A percentile compares a stretch with the other conserved stretches of the same genome.
Conservation (phyloP, 306 rosid species). For the Dalbergia cochinchinensis region DNA sequence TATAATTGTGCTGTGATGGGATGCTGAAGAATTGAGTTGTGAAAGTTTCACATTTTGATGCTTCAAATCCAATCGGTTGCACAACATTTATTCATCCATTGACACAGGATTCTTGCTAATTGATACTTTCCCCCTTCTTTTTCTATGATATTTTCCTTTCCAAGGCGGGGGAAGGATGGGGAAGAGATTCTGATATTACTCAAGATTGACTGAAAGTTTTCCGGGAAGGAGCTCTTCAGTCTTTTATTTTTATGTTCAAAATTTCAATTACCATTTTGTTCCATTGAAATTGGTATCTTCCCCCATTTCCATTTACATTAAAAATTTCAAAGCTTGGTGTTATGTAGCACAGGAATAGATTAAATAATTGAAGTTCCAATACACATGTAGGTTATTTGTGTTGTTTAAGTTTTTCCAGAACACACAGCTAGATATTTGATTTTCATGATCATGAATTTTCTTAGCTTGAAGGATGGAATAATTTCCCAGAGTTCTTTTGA, state of each 20-base stretch:
- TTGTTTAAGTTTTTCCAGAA: slow-evolving; percentile 57
- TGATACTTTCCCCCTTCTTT: slow-evolving; percentile 61
- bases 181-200: slow-evolving; percentile 53
- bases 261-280: slow-evolving; percentile 53
- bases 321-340: slow-evolving; percentile 59
- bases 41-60: slow-evolving; percentile 45
- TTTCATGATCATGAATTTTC: slow-evolving; percentile 51
- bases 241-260: slow-evolving; percentile 43
- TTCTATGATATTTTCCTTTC: slow-evolving; percentile 46
- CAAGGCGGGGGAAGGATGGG: slow-evolving; percentile 56
- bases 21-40: slow-evolving; percentile 61
- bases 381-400: slow-evolving; percentile 58
- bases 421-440: slow-evolving; percentile 60
- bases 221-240: slow-evolving; percentile 57
- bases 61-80: slow-evolving; percentile 47
- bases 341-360: slow-evolving; percentile 72
- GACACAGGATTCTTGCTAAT: slow-evolving; percentile 66
- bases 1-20: slow-evolving; percentile 98
- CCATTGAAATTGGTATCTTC: slow-evolving; percentile 61
- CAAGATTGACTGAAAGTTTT: slow-evolving; percentile 63
- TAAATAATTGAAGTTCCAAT: slow-evolving; percentile 72
- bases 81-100: slow-evolving; percentile 61
- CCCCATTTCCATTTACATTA: slow-evolving; percentile 66
- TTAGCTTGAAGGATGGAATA: slow-evolving; percentile 54
- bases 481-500: slow-evolving; percentile 49